Evolutionary conservation across 1,284 basidiomycete genomes (phyloP).

Genomic region (Ustilago tritici): DNA sequence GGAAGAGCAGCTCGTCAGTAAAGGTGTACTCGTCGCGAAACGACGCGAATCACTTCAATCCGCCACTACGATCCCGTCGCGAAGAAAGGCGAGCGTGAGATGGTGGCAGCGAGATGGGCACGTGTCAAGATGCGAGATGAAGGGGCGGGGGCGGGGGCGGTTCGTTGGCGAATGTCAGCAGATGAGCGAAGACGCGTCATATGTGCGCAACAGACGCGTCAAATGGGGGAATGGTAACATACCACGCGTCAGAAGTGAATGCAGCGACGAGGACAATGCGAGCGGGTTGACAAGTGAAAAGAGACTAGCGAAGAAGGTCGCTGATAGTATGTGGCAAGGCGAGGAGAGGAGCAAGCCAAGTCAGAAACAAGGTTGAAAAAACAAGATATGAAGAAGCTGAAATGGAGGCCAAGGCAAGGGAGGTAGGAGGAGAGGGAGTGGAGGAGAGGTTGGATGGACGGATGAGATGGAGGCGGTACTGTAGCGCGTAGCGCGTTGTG

Average conservation of each 20-base stretch:
- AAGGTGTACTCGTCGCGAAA: conserved; percentile 28
- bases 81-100: neutral
- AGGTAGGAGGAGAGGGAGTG: conserved; percentile 22
- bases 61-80: conserved; percentile 29
- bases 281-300: conserved; percentile 17
- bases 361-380: conserved; percentile 26
- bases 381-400: conserved; percentile 14
- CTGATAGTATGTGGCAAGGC: conserved; percentile 16
- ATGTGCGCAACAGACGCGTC: conserved; percentile 30
- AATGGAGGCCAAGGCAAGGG: conserved; percentile 6
- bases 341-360: conserved; percentile 13
- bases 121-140: conserved; percentile 19
- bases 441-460: conserved; percentile 30
- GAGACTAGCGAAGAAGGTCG: conserved; percentile 9
- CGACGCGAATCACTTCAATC: conserved; percentile 43
- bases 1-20: conserved; percentile 41
- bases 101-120: conserved; percentile 4
- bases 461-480: conserved; percentile 18
- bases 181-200: conserved; percentile 28
- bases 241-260: conserved; percentile 47
- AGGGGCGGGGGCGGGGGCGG: conserved; percentile 1
- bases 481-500: conserved; percentile 3
- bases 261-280: conserved; percentile 41
- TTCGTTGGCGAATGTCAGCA: conserved; percentile 24
- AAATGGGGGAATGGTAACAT: conserved; percentile 19